phyloP scores from a whole-genome alignment of 2,329 filamentous ascomycete genomes.

The Diaporthe citriasiana region DNA sequence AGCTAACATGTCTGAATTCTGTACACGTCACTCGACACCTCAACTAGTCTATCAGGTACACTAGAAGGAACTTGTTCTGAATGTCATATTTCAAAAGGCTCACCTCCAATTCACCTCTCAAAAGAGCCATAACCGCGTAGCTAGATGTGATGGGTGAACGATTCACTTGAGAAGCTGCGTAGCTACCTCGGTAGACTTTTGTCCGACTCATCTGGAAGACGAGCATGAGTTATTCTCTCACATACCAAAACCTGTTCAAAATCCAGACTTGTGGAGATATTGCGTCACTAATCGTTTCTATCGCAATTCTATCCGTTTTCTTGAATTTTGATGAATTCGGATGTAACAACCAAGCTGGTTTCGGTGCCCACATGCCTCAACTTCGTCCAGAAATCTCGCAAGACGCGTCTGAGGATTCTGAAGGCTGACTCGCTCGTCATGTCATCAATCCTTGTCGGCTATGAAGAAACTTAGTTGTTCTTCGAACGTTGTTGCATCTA shows the following conservation, averaged over 20 bases:
- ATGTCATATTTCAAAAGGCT: too few species aligned
- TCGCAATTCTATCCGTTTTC: not conserved
- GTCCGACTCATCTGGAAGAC: not conserved
- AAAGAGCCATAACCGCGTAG: not conserved
- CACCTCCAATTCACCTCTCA: not conserved
- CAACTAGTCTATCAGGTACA: too few species aligned
- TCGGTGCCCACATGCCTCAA: not conserved
- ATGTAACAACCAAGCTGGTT: constrained; percentile 13
- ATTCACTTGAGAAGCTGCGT: not conserved
- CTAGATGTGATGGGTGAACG: fast-evolving
- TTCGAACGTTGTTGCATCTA: not conserved
- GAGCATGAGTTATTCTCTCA: not conserved
- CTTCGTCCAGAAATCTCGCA: not conserved
- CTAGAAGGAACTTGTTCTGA: too few species aligned
- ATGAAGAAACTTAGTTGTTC: not conserved
- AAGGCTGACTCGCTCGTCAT: constrained; percentile 3
- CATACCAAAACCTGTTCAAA: not conserved
- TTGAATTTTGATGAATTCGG: not conserved
- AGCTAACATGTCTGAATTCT: too few species aligned
- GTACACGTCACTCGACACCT: too few species aligned
- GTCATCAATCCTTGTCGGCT: not conserved
- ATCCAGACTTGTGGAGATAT: not conserved
- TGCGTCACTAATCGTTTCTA: not conserved
- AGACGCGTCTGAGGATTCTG: not conserved
- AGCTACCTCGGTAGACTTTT: not conserved